Evolutionary conservation across 495 filamentous ascomycete species (phyloP), one percentile per base, ranked within the genome.

Genomic region (Hamigera avellanea): DNA sequence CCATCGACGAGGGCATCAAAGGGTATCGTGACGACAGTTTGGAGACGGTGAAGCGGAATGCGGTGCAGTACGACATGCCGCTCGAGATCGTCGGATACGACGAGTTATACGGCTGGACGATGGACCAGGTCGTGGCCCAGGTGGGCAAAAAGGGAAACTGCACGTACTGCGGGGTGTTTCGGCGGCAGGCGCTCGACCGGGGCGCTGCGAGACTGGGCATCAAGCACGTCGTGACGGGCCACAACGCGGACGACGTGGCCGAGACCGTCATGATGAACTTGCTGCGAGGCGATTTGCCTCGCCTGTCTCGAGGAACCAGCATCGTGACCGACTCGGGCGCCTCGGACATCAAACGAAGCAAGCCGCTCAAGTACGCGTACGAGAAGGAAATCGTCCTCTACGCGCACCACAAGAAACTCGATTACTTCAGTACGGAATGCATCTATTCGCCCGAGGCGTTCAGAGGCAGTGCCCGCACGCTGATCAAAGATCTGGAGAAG

Each of bases 391-490:
- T 98, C 40, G 91, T 98, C 7, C 68, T 96, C 9, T 98, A 98
- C 54, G 91, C 91, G 13, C 83, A 95, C 45, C 86, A 98, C 61
- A 89, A 88, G 52, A 83, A 86, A 52, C 69, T 98, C 40, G 91
- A 96, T 55, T 98, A 98, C 61, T 98, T 98, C 61, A 89, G 77
- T 43, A 98, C 91, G 0, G 91, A 98, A 63, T 98, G 91, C 64
- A 86, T 96, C 37, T 98, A 98, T 62, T 93, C 86, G 33, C 91
- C 91, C 0, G 91, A 98, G 63, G 91, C 93, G n/a, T 98, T 98
- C 48, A 74, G 91, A 17, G 91, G 91, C 0, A 93, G 83, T 44
- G 91, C 91, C 6, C 74, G 91, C 34, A 81, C 77, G 14, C 61
- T 98, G 43, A 93, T 98, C 57, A 98, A 98, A 66, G 88, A 86